phyloP scores from a whole-genome alignment of 75 land plant species.

The Isoetes taiwanensis region DNA sequence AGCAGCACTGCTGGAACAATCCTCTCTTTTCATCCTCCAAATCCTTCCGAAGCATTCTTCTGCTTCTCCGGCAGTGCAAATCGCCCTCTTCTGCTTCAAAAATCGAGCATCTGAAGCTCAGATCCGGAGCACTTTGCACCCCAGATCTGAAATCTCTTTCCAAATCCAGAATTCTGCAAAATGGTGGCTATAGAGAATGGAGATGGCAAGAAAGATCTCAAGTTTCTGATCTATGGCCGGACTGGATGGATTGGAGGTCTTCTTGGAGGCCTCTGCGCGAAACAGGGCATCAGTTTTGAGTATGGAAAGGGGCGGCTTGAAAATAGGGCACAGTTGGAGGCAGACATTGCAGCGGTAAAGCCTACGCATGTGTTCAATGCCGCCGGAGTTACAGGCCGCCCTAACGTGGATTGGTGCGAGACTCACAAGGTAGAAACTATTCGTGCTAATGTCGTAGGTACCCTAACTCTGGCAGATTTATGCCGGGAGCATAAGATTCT shows the following conservation, averaged over 20 bases:
- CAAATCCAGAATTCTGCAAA: too few species aligned
- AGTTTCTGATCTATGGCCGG: constrained; percentile 46
- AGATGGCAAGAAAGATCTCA: background rate
- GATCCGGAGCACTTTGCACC: too few species aligned
- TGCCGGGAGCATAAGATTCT: constrained; percentile 38
- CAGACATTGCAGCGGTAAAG: constrained; percentile 23
- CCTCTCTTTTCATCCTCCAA: too few species aligned
- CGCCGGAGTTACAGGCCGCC: constrained; percentile 55
- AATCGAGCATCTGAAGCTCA: too few species aligned
- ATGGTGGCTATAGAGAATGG: too few species aligned
- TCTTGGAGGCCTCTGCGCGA: constrained; percentile 34
- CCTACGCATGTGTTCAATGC: constrained; percentile 59
- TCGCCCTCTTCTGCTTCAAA: too few species aligned
- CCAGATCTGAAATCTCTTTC: too few species aligned
- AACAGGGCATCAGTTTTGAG: constrained; percentile 32
- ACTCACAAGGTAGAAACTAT: constrained; percentile 57
- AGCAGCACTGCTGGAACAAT: too few species aligned
- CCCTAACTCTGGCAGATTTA: constrained; percentile 52
- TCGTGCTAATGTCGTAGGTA: constrained; percentile 54
- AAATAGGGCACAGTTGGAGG: constrained; percentile 23
- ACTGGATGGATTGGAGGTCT: constrained; percentile 54
- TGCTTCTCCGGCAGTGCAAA: too few species aligned
- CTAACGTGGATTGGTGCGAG: constrained; percentile 55
- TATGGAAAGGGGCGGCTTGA: constrained; percentile 45
- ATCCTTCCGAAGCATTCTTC: too few species aligned